Evolutionary conservation across 2,329 filamentous ascomycete genomes (phyloP), one percentile per base, ranked within the genome.

Genomic region (Penicillium sp.): DNA sequence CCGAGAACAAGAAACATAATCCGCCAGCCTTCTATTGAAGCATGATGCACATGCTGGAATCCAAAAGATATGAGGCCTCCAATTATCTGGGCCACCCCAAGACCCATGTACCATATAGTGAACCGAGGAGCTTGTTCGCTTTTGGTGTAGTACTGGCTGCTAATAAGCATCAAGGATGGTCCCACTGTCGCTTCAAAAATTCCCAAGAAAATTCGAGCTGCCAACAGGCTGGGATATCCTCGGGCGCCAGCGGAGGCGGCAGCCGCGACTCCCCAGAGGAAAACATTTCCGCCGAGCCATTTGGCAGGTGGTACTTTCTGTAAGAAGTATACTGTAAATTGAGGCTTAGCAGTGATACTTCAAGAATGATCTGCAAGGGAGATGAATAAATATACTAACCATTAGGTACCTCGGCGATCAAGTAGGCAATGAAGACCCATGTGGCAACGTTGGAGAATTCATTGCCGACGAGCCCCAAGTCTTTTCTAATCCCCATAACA

Each of bases 401-500:
- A 61, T 85, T 85, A 19, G 83, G 83, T 2, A 86, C 72, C 66
- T 86, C 84, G 36, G 82, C 83, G 59, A 81, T 78, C 9, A 85
- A 68, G 36, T 83, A 80, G 4, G 81, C 84, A 34, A 87, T 82
- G 61, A 84, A 87, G 60, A 87, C 81, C 58, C 83, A 81, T 0
- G 84, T 85, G 1, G 83, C 83, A 11, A 82, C 71, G 65, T 84
- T 84, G 58, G 81, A 82, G 68, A 87, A 87, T 31, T 87, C 78
- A 59, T 87, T 85, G 38, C 80, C 81, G 11, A 70, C 67, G 15
- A 87, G 75, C 1, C 78, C 72, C 2, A 84, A 76, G 48, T 86
- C 82, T 57, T 77, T 72, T 29, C 70, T 75, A 6, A 88, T 70
- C 6, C 84, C 84, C 85, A 88, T 88, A 38, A 88, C 83, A 50